Evolutionary conservation across 2,329 filamentous ascomycete genomes (phyloP).

Genomic region (Colletotrichum sp.): DNA sequence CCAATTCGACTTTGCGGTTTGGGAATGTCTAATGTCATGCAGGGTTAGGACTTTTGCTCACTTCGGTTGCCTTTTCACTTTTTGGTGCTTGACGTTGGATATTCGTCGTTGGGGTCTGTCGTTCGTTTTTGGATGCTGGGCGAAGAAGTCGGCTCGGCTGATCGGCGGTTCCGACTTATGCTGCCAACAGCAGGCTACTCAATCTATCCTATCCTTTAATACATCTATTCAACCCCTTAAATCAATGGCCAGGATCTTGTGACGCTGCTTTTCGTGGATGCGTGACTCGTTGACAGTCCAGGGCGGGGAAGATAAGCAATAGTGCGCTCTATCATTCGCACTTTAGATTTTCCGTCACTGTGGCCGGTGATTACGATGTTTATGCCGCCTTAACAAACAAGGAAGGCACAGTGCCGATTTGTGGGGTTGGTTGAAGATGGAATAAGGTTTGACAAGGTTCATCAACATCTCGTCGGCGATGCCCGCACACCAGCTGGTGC

Average conservation of each 20-base stretch:
- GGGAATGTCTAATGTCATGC: background rate
- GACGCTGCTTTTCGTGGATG: background rate
- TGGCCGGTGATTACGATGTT: background rate
- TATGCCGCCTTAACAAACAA: background rate
- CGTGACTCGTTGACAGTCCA: background rate
- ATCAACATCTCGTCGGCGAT: background rate
- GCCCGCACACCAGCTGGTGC: background rate
- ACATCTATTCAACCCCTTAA: background rate
- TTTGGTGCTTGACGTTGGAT: background rate
- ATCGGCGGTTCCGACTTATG: background rate
- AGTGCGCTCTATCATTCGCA: background rate
- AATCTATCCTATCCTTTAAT: background rate
- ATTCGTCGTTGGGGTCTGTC: background rate
- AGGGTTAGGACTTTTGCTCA: background rate
- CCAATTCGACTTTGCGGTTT: background rate
- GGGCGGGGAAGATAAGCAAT: background rate
- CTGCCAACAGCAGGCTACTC: background rate
- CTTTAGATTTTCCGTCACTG: background rate
- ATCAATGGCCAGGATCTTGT: background rate
- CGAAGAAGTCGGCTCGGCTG: background rate
- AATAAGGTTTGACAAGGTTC: background rate
- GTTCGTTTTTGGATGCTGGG: background rate
- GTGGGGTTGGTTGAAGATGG: background rate
- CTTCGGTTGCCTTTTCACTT: background rate
- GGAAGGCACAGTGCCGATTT: background rate